These are phyloP conservation scores for Cryptococcus jaspeensis DNA, from an alignment of 1,284 basidiomycete species.

Conservation along the genomic window DNA sequence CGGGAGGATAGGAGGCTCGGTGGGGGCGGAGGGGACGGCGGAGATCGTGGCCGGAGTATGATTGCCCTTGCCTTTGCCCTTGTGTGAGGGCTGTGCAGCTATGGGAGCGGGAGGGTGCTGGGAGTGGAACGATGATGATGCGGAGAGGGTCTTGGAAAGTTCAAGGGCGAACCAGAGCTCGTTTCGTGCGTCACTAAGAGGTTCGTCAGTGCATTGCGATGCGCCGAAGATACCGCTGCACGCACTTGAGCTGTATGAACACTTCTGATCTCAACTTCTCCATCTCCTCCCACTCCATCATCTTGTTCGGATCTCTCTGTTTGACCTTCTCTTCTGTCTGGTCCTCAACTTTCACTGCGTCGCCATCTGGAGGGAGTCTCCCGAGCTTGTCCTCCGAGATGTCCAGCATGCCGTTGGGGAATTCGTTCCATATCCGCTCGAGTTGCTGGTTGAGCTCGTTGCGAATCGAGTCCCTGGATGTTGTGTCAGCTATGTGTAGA, in stretches of 20 bases:
- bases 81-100: background rate
- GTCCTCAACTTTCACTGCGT: slow-evolving; percentile 13
- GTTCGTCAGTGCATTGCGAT: background rate
- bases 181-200: slow-evolving; percentile 37
- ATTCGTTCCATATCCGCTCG: slow-evolving; percentile 44
- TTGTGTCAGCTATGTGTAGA: background rate
- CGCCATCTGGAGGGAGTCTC: slow-evolving; percentile 16
- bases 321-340: slow-evolving; percentile 12
- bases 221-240: background rate
- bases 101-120: slow-evolving; percentile 33
- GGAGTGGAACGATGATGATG: slow-evolving; percentile 22
- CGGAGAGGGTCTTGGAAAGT: slow-evolving; percentile 39
- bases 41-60: background rate
- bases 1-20: slow-evolving; percentile 40
- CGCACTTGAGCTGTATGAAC: slow-evolving; percentile 39
- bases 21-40: background rate
- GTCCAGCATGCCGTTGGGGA: slow-evolving; percentile 42
- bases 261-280: slow-evolving; percentile 36
- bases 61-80: slow-evolving; percentile 6
- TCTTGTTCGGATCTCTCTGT: slow-evolving; percentile 16
- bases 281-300: slow-evolving; percentile 43
- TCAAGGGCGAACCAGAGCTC: slow-evolving; percentile 47
- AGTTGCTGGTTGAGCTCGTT: slow-evolving; percentile 32
- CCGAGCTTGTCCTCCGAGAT: slow-evolving; percentile 31
- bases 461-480: slow-evolving; percentile 19